Percentiles rank a stretch among this genome's conserved stretches.
Evolutionary conservation across 2,329 filamentous ascomycete species (phyloP).

Genomic region (Pyrenophora teres): DNA sequence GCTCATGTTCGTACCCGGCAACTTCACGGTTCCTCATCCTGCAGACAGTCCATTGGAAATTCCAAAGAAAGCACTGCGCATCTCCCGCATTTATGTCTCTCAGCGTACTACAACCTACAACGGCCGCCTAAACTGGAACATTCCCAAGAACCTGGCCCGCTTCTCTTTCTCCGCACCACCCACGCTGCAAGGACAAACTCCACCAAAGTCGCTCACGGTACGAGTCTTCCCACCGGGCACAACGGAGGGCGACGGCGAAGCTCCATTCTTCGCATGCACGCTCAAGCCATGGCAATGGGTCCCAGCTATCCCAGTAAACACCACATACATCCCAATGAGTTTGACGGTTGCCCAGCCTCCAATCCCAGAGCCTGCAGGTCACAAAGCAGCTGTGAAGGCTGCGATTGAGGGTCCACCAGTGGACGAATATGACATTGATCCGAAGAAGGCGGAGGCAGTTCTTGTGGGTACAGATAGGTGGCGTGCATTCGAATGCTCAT

Average conservation of each 20-base stretch:
- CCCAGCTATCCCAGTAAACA: conserved; percentile 31
- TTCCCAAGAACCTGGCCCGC: conserved; percentile 43
- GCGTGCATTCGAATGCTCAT: conserved; percentile 27
- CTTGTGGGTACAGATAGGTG: conserved; percentile 33
- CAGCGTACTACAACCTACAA: conserved; percentile 42
- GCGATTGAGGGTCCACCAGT: conserved; percentile 17
- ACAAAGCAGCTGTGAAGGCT: conserved; percentile 10
- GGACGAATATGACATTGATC: conserved; percentile 29
- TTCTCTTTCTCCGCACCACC: conserved; percentile 38
- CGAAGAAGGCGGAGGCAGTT: conserved; percentile 25
- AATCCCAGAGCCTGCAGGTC: conserved; percentile 17
- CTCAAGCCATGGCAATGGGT: conserved; percentile 36
- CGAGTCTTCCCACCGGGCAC: conserved; percentile 33
- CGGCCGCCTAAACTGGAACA: conserved; percentile 43
- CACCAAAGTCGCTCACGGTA: conserved; percentile 28
- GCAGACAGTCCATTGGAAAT: conserved; percentile 12
- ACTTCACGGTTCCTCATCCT: conserved; percentile 31
- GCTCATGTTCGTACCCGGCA: conserved; percentile 39
- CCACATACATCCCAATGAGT: conserved; percentile 29
- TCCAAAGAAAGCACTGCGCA: conserved; percentile 35
- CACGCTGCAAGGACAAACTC: conserved; percentile 17
- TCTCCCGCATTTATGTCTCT: conserved; percentile 42
- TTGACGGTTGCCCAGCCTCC: conserved; percentile 33
- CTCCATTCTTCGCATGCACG: conserved; percentile 34
- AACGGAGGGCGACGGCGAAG: conserved; percentile 25